Percentiles rank a stretch among this genome's conserved stretches.
These are phyloP conservation scores for Bacidia rubella DNA, from an alignment of 495 filamentous ascomycete species.

Conservation along the genomic window DNA sequence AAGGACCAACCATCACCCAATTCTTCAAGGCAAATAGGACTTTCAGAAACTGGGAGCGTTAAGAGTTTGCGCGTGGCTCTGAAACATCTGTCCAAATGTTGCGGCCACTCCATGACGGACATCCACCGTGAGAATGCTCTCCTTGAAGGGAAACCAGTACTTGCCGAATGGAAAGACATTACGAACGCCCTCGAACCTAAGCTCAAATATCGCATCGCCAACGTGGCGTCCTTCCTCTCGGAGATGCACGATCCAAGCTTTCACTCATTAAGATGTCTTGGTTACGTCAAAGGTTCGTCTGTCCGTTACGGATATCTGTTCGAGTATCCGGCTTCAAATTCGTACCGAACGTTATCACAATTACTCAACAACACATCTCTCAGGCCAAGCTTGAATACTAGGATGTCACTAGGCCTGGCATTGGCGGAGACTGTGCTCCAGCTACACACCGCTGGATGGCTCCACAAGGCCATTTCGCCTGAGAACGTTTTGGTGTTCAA, in stretches of 20 bases:
- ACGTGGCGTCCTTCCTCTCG: conserved; percentile 9
- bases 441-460: conserved; percentile 26
- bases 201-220: conserved; percentile 6
- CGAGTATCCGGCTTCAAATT: not conserved
- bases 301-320: conserved; percentile 3
- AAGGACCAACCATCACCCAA: too few relatives aligned
- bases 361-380: not conserved
- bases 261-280: conserved; percentile 9
- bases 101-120: not conserved
- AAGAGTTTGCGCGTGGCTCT: not conserved
- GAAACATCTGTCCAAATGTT: not conserved
- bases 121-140: conserved; percentile 1
- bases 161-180: conserved; percentile 12
- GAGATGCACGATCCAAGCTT: conserved; percentile 5
- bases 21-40: too few relatives aligned
- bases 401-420: conserved; percentile 8
- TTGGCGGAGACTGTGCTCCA: conserved; percentile 22
- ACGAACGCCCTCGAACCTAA: not conserved
- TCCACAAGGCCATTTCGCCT: conserved; percentile 25
- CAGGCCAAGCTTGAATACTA: conserved; percentile 3
- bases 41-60: not conserved
- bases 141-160: not conserved
- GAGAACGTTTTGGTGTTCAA: conserved; percentile 24
- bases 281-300: not conserved
- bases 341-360: not conserved